Percentiles rank a stretch among this genome's conserved stretches.
Evolutionary conservation across 2,329 filamentous ascomycete species (phyloP).

Genomic region (Paecilomyces sp.): DNA sequence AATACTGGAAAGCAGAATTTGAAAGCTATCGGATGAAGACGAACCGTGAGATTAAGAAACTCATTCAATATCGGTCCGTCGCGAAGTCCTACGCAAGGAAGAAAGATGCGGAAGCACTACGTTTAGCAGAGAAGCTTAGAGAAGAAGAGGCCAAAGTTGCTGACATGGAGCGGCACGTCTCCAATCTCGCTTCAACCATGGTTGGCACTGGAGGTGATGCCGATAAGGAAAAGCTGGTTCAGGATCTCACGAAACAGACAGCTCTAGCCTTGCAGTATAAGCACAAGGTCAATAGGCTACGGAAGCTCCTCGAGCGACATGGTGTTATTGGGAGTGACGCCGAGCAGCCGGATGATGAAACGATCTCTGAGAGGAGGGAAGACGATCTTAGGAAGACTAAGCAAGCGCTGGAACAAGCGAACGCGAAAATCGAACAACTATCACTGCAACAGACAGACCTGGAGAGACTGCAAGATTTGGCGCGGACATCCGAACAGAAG

Average conservation of each 20-base stretch:
- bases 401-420: slow-evolving; percentile 27
- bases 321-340: slow-evolving; percentile 27
- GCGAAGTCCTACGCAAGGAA: slow-evolving; percentile 54
- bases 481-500: slow-evolving; percentile 33
- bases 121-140: slow-evolving; percentile 45
- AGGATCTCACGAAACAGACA: slow-evolving; percentile 37
- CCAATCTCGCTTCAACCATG: slow-evolving; percentile 35
- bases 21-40: slow-evolving; percentile 52
- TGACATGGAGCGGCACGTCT: slow-evolving; percentile 37
- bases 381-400: slow-evolving; percentile 25
- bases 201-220: slow-evolving; percentile 19
- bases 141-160: slow-evolving; percentile 41
- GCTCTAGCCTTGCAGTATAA: slow-evolving; percentile 39
- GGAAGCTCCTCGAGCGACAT: slow-evolving; percentile 30
- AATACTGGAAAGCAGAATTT: slow-evolving; percentile 57
- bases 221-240: slow-evolving; percentile 34
- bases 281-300: slow-evolving; percentile 31
- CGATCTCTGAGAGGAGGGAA: slow-evolving; percentile 9
- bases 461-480: slow-evolving; percentile 25
- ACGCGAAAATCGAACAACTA: slow-evolving; percentile 26
- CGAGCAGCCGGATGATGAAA: slow-evolving; percentile 14
- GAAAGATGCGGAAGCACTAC: slow-evolving; percentile 50
- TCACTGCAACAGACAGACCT: slow-evolving; percentile 25
- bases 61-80: slow-evolving; percentile 53
- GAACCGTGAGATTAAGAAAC: slow-evolving; percentile 52